A percentile compares a stretch with the other conserved stretches of the same genome.
These are phyloP conservation scores for Polychytrium aggregatum DNA, from an alignment of 192 early-diverging fungal species.

Conservation along the genomic window DNA sequence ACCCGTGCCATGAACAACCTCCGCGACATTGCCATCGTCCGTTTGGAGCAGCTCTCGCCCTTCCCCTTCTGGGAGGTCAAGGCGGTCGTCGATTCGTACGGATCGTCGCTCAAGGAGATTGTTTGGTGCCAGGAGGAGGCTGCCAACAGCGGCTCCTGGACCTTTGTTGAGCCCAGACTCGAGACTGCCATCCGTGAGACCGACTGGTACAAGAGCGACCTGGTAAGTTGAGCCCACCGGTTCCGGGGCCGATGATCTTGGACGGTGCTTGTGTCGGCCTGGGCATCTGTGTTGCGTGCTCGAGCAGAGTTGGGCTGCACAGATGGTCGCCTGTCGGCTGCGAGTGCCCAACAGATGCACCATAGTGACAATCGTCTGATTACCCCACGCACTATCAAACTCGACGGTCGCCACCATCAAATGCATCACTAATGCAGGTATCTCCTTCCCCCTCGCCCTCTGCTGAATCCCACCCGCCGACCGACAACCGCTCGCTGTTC, in stretches of 20 bases:
- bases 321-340: too few species aligned
- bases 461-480: neutral
- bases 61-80: conserved; percentile 91
- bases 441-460: conserved; percentile 1
- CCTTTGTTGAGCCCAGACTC: conserved; percentile 77
- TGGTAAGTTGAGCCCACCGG: too few species aligned
- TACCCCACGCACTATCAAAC: too few species aligned
- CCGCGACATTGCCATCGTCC: conserved; percentile 78
- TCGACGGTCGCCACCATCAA: too few species aligned
- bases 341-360: too few species aligned
- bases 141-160: conserved; percentile 87
- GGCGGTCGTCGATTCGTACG: conserved; percentile 80
- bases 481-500: neutral
- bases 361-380: too few species aligned
- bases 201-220: conserved; percentile 52
- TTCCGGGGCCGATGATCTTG: too few species aligned
- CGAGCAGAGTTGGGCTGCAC: neutral
- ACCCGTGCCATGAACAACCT: conserved; percentile 89
- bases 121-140: conserved; percentile 96
- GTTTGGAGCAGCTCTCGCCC: conserved; percentile 87
- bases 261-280: too few species aligned
- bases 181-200: conserved; percentile 68
- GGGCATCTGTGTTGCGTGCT: neutral
- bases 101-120: conserved; percentile 65
- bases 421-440: too few species aligned